Conservation (phyloP, 768 basidiomycete species). For the Lyophyllum shimeji region DNA sequence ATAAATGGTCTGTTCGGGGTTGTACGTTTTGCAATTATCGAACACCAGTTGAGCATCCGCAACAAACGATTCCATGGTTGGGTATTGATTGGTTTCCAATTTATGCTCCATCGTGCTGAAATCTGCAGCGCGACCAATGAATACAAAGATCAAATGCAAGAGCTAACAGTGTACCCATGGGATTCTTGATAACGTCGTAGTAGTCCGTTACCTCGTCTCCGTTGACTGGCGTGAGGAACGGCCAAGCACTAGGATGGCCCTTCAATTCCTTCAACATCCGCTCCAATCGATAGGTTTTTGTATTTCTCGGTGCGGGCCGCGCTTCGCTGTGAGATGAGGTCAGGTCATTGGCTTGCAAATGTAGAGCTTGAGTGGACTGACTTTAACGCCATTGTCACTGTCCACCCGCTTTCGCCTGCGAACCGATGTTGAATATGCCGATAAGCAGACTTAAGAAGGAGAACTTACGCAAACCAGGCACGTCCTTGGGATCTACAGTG, state of each 20-base stretch:
- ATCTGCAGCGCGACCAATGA: slow-evolving; percentile 47
- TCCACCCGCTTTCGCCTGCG: slow-evolving; percentile 91
- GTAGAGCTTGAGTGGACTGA: slow-evolving; percentile 35
- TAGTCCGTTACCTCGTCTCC: slow-evolving; percentile 83
- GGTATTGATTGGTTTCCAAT: slow-evolving; percentile 85
- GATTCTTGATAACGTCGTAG: slow-evolving; percentile 82
- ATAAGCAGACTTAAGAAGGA: slow-evolving; percentile 8
- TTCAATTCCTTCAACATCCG: slow-evolving; percentile 78
- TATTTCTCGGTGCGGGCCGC: slow-evolving; percentile 40
- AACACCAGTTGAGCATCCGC: slow-evolving; percentile 84
- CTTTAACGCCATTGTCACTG: slow-evolving; percentile 74
- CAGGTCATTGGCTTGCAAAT: neutral
- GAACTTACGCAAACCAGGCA: slow-evolving; percentile 82
- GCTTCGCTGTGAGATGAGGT: slow-evolving; percentile 25
- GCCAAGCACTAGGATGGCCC: slow-evolving; percentile 80
- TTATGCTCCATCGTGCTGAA: slow-evolving; percentile 87
- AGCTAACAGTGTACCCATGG: slow-evolving; percentile 74
- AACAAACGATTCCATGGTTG: slow-evolving; percentile 68
- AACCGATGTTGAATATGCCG: slow-evolving; percentile 6
- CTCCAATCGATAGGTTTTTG: slow-evolving; percentile 69
- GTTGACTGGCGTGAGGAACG: slow-evolving; percentile 83
- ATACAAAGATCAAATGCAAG: slow-evolving; percentile 2
- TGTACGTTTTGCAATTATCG: slow-evolving; percentile 88
- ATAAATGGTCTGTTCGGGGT: slow-evolving; percentile 78
- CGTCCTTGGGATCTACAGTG: slow-evolving; percentile 67